A percentile compares a stretch with the other conserved stretches of the same genome.
Conservation (phyloP, 176 grass and related monocot genomes). For the Melocanna baccifera region DNA sequence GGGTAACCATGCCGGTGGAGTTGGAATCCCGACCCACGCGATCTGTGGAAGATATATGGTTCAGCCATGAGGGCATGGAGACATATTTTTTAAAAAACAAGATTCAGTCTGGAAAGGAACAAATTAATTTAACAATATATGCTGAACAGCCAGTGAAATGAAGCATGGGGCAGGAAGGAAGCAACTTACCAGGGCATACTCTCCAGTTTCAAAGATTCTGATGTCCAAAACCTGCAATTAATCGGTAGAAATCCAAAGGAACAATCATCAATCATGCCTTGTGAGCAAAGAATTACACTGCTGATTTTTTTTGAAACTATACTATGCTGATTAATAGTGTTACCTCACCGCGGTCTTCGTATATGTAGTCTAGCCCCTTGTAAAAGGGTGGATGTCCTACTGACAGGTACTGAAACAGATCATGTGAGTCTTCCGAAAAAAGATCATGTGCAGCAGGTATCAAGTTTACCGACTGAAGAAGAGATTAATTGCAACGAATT, state of each 20-base stretch:
- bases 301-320: background rate
- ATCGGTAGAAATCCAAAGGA: background rate
- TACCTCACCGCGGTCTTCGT: conserved; percentile 86
- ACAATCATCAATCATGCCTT: background rate
- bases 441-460: background rate
- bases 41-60: conserved; percentile 32
- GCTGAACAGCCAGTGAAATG: background rate
- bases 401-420: conserved; percentile 70
- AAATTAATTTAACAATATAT: background rate
- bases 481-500: background rate
- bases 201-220: conserved; percentile 73
- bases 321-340: background rate
- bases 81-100: background rate
- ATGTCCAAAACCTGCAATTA: conserved; percentile 68
- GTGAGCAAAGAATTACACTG: background rate
- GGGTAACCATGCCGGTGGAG: conserved; percentile 88
- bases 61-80: background rate
- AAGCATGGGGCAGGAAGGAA: background rate
- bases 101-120: background rate
- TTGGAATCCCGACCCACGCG: conserved; percentile 92
- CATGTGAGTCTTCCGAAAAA: too few relatives aligned
- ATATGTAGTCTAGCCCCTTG: conserved; percentile 90
- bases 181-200: conserved; percentile 68
- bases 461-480: background rate
- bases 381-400: conserved; percentile 79